A percentile compares a stretch with the other conserved stretches of the same genome.
phyloP scores from a whole-genome alignment of 83 land plant genomes.

The Picea abies region DNA sequence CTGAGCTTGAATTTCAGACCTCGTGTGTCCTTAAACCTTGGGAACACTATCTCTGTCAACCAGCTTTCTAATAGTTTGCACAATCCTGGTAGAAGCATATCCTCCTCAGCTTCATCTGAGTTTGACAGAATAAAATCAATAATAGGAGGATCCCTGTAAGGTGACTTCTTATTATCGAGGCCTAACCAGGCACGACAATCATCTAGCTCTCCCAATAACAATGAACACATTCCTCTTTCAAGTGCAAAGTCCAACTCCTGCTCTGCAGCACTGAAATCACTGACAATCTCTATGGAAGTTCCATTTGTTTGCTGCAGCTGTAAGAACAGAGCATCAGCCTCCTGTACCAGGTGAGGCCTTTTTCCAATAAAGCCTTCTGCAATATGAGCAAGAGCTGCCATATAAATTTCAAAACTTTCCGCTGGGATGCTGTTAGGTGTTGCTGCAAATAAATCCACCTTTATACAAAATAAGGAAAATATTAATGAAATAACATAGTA shows the following conservation, averaged over 20 bases:
- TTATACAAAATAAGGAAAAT: background rate
- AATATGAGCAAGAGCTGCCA: constrained; percentile 90
- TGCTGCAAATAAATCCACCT: constrained; percentile 81
- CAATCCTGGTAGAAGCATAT: constrained; percentile 35
- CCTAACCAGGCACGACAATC: constrained; percentile 29
- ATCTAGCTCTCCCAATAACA: constrained; percentile 87
- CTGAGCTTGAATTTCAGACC: constrained; percentile 58
- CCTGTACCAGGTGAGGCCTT: constrained; percentile 79
- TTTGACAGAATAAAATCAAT: no score
- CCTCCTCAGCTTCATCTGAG: no score
- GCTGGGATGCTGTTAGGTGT: constrained; percentile 90
- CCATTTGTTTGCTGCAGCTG: constrained; percentile 79
- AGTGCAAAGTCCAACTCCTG: constrained; percentile 66
- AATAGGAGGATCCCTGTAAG: no score
- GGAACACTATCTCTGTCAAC: constrained; percentile 79
- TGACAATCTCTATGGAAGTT: constrained; percentile 18
- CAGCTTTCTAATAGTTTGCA: constrained; percentile 92
- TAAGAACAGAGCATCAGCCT: constrained; percentile 70
- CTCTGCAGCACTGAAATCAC: constrained; percentile 30
- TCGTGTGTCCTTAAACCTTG: constrained; percentile 82
- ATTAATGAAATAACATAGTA: background rate
- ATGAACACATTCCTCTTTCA: constrained; percentile 84
- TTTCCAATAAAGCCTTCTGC: constrained; percentile 78
- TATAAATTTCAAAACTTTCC: constrained; percentile 83
- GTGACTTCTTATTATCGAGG: no score